These are phyloP conservation scores for Apiospora koreana DNA, from an alignment of 2,329 filamentous ascomycete species.

Conservation along the genomic window DNA sequence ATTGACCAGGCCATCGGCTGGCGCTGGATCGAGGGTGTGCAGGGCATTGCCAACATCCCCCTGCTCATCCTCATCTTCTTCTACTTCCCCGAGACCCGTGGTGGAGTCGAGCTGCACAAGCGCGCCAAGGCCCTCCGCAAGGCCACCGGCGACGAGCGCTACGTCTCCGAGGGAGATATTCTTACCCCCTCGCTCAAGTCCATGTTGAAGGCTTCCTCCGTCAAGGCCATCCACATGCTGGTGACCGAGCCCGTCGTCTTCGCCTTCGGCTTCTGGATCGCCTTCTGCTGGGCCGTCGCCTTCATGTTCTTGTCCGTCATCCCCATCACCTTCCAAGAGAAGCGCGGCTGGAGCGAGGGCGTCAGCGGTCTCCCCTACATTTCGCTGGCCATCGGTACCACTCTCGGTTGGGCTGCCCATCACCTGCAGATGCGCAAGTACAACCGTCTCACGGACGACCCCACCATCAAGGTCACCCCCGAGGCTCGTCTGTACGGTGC, in stretches of 20 bases:
- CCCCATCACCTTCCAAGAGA: constrained; percentile 51
- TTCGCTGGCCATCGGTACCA: constrained; percentile 48
- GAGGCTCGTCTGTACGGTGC: constrained; percentile 51
- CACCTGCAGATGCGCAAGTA: constrained; percentile 54
- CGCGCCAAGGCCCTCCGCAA: constrained; percentile 49
- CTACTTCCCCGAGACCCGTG: constrained; percentile 30
- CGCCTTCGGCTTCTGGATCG: constrained; percentile 47
- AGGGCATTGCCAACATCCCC: constrained; percentile 52
- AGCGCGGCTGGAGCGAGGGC: constrained; percentile 53
- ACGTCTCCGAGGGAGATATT: constrained; percentile 51
- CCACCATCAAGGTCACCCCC: constrained; percentile 38
- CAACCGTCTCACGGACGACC: constrained; percentile 37
- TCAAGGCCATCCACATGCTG: constrained; percentile 42
- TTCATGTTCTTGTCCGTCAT: constrained; percentile 56
- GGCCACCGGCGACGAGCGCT: constrained; percentile 49
- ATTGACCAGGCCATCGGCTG: constrained; percentile 53
- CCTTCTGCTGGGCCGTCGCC: constrained; percentile 53
- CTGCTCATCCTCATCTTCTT: constrained; percentile 36
- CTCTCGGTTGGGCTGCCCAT: constrained; percentile 48
- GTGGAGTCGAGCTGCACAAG: constrained; percentile 39
- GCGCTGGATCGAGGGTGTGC: constrained; percentile 55
- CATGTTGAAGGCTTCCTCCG: constrained; percentile 48
- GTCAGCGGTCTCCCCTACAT: constrained; percentile 53
- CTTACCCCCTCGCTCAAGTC: constrained; percentile 49
- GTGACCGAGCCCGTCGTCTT: constrained; percentile 24